Conservation (phyloP, 2,329 filamentous ascomycete species). For the Venturia aucupariae region DNA sequence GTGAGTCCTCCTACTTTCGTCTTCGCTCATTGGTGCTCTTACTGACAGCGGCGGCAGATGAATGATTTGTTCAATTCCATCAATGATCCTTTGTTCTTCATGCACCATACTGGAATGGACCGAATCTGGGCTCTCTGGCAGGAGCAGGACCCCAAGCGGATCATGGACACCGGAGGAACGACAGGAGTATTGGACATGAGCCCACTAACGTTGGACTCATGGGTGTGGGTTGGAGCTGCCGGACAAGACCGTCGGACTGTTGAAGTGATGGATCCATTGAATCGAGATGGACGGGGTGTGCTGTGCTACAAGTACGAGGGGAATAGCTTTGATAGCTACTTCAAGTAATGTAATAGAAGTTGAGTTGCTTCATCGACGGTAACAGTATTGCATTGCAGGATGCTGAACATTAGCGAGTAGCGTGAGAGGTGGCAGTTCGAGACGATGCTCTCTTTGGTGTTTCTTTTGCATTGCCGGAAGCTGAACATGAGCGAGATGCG, state of each 20-base stretch:
- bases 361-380: too few species aligned
- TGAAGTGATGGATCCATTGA: conserved; percentile 12
- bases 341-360: neutral
- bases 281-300: conserved; percentile 11
- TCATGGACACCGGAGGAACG: neutral
- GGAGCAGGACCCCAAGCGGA: conserved; percentile 1
- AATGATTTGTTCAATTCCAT: conserved; percentile 10
- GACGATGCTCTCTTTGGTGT: too few species aligned
- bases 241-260: neutral
- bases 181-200: neutral
- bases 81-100: conserved; percentile 15
- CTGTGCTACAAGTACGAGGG: conserved; percentile 15
- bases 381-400: too few species aligned
- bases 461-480: too few species aligned
- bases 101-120: conserved; percentile 15
- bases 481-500: too few species aligned
- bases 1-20: neutral
- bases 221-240: conserved; percentile 5
- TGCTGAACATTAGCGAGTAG: too few species aligned
- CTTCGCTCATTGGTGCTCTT: too few species aligned
- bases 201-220: neutral
- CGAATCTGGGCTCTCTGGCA: conserved; percentile 15
- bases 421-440: too few species aligned
- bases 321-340: neutral
- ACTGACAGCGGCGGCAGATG: conserved; percentile 10